Evolutionary conservation across 306 rosid species (phyloP), one percentile per base, ranked within the genome.

Genomic region (Trifolium pratense): DNA sequence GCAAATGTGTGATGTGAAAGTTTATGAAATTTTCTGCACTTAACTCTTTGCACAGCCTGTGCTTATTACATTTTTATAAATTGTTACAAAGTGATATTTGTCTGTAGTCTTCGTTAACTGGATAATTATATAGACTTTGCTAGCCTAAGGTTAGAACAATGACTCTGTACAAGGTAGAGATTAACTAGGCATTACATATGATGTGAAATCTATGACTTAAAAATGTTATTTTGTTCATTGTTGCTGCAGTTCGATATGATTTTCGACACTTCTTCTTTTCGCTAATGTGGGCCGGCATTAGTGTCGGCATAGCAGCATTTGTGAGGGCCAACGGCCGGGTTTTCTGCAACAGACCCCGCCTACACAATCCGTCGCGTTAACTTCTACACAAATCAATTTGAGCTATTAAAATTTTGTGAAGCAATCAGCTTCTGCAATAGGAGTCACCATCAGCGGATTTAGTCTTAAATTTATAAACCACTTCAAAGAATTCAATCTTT

Each of bases 341-440:
- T 67, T 94, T 94, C 90, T 94, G 99, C 89, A 91, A 89, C 81
- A 80, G 99, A 23, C 99, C 96, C 15, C 90, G 88, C 77, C 90
- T 94, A 18, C 91, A 86, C 89, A 91, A 86, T 79, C 93, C 96
- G 48, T 71, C 77, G 23, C 57, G 72, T 55, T 89, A 83, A 84
- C 69, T 67, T 56, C 9, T 39, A 68, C 26, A 23, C 32, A 11
- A 7, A 56, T 73, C 32, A 26, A 66, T 31, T 21, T 13, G 79
- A 74, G 57, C 46, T 45, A 74, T 78, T 68, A 9, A 56, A 57
- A 5, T 16, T 68, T 45, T 51, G n/a, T 68, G 72, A 55, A 52
- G 70, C 60, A 45, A 68, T 40, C 71, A 36, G 78, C 78, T 77
- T 77, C 83, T 66, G 76, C 83, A 78, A 48, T 53, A 42, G 73